A percentile compares a stretch with the other conserved stretches of the same genome.
These are phyloP conservation scores for Aspergillus awamori DNA, from an alignment of 2,329 filamentous ascomycete species.

Conservation along the genomic window DNA sequence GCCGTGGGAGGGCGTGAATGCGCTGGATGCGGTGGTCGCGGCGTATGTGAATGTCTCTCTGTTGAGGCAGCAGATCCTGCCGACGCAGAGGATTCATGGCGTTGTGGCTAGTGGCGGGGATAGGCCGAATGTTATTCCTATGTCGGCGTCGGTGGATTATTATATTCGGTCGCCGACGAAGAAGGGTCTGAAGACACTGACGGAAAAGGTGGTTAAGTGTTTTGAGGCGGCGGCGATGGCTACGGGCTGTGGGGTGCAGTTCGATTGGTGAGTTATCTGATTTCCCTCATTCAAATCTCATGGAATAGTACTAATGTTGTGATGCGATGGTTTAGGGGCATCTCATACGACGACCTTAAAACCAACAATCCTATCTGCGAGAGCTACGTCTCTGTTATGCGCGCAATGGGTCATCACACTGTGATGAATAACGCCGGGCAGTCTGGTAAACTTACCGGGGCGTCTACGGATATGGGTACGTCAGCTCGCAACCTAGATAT, in stretches of 20 bases:
- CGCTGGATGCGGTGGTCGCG: constrained; percentile 58
- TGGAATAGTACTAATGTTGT: no score
- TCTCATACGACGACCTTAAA: constrained; percentile 35
- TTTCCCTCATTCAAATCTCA: no score
- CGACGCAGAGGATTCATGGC: constrained; percentile 54
- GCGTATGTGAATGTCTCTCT: constrained; percentile 50
- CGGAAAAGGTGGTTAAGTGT: constrained; percentile 32
- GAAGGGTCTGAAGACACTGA: constrained; percentile 39
- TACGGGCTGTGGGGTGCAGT: constrained; percentile 36
- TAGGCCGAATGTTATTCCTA: constrained; percentile 60
- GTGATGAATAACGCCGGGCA: constrained; percentile 25
- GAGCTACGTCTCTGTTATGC: constrained; percentile 33
- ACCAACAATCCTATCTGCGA: constrained; percentile 35
- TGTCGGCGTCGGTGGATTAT: constrained; percentile 49
- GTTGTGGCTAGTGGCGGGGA: constrained; percentile 57
- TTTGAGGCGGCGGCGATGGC: constrained; percentile 37
- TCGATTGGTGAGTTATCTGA: constrained; percentile 26
- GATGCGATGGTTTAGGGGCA: constrained; percentile 23
- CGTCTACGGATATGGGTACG: constrained; percentile 35
- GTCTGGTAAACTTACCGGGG: constrained; percentile 23
- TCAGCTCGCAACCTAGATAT: neutral
- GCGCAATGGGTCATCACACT: constrained; percentile 31
- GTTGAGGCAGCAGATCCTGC: constrained; percentile 58
- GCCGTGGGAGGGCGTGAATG: constrained; percentile 62
- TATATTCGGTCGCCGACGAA: constrained; percentile 47